These are phyloP conservation scores for Colletotrichum sp. DNA, from an alignment of 2,329 filamentous ascomycete species.

Conservation along the genomic window DNA sequence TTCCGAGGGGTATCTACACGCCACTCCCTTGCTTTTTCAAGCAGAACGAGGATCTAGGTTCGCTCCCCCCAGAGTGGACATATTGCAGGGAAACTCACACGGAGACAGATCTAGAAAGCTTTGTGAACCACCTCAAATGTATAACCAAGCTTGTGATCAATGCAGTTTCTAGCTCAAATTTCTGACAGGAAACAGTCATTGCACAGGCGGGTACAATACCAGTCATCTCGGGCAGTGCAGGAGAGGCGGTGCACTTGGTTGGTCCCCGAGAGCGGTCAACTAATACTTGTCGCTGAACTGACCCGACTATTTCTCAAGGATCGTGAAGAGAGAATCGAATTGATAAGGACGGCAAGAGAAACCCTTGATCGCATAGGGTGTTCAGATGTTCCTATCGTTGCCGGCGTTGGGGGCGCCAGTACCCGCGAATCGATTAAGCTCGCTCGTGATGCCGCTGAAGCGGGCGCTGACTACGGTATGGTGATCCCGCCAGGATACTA, in stretches of 20 bases:
- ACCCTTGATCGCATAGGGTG: not conserved
- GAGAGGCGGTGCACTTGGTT: not conserved
- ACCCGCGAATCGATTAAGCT: not conserved
- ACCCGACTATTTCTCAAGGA: not conserved
- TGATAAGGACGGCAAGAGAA: not conserved
- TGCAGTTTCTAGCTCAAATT: not conserved
- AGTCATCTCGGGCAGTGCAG: not conserved
- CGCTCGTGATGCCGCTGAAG: not conserved
- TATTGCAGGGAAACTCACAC: not conserved
- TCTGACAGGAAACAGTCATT: not conserved
- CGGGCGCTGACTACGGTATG: not conserved
- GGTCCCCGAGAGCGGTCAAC: not conserved
- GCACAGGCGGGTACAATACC: not conserved
- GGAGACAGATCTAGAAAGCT: not conserved
- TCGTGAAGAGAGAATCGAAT: not conserved
- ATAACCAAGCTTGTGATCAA: not conserved
- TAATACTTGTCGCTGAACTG: not conserved
- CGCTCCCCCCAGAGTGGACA: not conserved
- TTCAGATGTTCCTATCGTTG: not conserved
- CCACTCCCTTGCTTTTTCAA: not conserved
- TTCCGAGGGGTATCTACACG: not conserved
- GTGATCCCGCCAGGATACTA: not conserved
- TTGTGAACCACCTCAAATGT: not conserved
- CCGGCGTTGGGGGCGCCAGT: not conserved
- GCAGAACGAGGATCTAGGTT: not conserved